Evolutionary conservation across 768 basidiomycete species (phyloP), one percentile per base, ranked within the genome.

Genomic region (Agaricus blazei): DNA sequence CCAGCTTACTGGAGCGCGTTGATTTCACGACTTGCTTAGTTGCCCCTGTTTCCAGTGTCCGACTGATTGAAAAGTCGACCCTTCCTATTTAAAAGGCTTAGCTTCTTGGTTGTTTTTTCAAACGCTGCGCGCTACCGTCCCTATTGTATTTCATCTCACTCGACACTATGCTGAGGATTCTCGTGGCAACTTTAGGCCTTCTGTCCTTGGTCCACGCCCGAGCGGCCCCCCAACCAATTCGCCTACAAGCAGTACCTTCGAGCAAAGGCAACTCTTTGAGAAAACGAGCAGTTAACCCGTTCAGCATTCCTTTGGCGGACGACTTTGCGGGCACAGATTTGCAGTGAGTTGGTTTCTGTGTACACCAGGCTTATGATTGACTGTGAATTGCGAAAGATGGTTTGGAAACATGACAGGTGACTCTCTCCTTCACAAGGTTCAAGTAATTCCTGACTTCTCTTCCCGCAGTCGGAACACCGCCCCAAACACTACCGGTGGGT

Each of bases 241-340:
- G 49, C 12, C 58, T 73, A 19, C 60, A 64, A 42, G 67, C 70
- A 27, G 64, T 48, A 29, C 51, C 60, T 23, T 60, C 65, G 26
- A 52, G 53, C 11, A 34, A 6, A 46, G 63, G 62, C 15, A 28
- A 57, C 26, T 59, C 58, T 27, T 44, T 64, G 52, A 69, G 68
- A 54, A 67, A 69, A 29, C 68, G 75, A 55, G 72, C 70, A 15
- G 59, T 76, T 37, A 60, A 67, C 29, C 72, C 79, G 7, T 62
- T 69, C 28, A 72, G 67, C n/a, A 66, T 77, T 37, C 78, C 78
- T 44, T 65, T 82, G 14, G 70, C 69, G 11, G 79, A 81, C 67
- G 80, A 79, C 63, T 82, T 81, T 68, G 59, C 72, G 48, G 81
- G 80, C 41, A 82, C 81, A 37, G 81, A 82, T 63, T 72, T 82